These are phyloP conservation scores for Penicillium macrosclerotiorum DNA, from an alignment of 495 filamentous ascomycete genomes.

Conservation along the genomic window DNA sequence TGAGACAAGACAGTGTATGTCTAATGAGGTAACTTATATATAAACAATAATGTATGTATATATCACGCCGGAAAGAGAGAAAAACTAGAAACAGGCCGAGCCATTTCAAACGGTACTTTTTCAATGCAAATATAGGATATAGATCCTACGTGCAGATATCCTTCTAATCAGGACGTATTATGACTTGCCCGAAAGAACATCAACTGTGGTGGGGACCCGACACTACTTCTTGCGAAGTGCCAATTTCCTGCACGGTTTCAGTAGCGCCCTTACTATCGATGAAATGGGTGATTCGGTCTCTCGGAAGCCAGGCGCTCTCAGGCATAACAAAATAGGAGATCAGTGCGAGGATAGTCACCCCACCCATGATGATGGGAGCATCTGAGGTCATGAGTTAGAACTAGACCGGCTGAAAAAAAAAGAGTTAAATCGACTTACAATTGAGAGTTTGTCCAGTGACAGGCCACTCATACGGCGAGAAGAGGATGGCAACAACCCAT, in stretches of 20 bases:
- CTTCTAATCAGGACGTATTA: no score
- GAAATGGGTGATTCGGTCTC: slow-evolving; percentile 42
- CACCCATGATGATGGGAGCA: slow-evolving; percentile 49
- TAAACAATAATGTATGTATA: no score
- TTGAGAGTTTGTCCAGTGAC: slow-evolving; percentile 46
- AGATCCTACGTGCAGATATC: no score
- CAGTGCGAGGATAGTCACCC: slow-evolving; percentile 47
- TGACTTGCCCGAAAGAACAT: no score
- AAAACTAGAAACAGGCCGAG: no score
- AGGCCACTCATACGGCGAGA: slow-evolving; percentile 46
- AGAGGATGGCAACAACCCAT: slow-evolving; percentile 49
- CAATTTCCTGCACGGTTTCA: slow-evolving; percentile 27
- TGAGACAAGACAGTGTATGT: no score
- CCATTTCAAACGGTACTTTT: no score
- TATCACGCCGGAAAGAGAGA: no score
- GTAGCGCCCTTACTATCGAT: slow-evolving; percentile 44
- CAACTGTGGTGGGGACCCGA: no score
- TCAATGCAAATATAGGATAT: no score
- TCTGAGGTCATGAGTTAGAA: slow-evolving; percentile 26
- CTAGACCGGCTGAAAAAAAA: neutral
- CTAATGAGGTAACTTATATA: no score
- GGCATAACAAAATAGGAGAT: slow-evolving; percentile 49
- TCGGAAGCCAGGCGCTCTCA: slow-evolving; percentile 45
- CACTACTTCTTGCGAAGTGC: slow-evolving; percentile 3
- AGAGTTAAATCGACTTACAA: slow-evolving; percentile 38